These are phyloP conservation scores for Xylaria sp. DNA, from an alignment of 2,329 filamentous ascomycete genomes.

Conservation along the genomic window DNA sequence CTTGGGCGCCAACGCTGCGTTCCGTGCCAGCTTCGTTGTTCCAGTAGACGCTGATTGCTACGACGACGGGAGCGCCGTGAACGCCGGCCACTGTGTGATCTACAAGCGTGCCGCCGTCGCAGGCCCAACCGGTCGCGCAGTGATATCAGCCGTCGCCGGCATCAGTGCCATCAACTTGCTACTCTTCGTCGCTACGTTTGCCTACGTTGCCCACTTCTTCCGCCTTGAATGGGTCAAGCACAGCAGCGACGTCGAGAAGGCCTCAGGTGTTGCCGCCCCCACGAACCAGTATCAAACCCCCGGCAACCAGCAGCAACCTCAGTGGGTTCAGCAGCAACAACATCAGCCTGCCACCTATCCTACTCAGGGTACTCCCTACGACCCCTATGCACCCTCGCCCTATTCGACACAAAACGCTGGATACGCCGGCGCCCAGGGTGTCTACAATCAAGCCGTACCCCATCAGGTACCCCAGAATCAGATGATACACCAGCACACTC, in stretches of 20 bases:
- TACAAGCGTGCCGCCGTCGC: slow-evolving; percentile 48
- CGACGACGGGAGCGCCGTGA: slow-evolving; percentile 53
- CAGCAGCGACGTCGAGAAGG: slow-evolving; percentile 43
- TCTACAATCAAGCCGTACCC: slow-evolving; percentile 31
- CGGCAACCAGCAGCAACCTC: slow-evolving; percentile 36
- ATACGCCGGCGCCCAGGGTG: slow-evolving; percentile 36
- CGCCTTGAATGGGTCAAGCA: slow-evolving; percentile 42
- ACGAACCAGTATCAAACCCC: slow-evolving; percentile 37
- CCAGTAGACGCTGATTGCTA: slow-evolving; percentile 48
- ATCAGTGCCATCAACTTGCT: slow-evolving; percentile 54
- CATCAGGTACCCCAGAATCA: slow-evolving; percentile 28
- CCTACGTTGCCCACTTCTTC: slow-evolving; percentile 49
- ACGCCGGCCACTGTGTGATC: slow-evolving; percentile 52
- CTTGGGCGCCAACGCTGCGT: slow-evolving; percentile 54
- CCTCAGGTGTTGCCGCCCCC: slow-evolving; percentile 1
- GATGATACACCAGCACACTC: slow-evolving; percentile 14
- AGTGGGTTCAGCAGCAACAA: slow-evolving; percentile 32
- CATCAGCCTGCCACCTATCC: slow-evolving; percentile 29
- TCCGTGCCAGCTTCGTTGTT: slow-evolving; percentile 51
- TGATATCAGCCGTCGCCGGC: slow-evolving; percentile 55
- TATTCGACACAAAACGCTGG: slow-evolving; percentile 35
- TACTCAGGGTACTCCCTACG: slow-evolving; percentile 25
- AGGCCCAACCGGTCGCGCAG: slow-evolving; percentile 48
- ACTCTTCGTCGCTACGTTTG: slow-evolving; percentile 47
- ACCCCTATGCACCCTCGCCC: slow-evolving; percentile 32